Evolutionary conservation across 1,139 yeast species (phyloP).

Genomic region (Casaregolazyma suthepensis): DNA sequence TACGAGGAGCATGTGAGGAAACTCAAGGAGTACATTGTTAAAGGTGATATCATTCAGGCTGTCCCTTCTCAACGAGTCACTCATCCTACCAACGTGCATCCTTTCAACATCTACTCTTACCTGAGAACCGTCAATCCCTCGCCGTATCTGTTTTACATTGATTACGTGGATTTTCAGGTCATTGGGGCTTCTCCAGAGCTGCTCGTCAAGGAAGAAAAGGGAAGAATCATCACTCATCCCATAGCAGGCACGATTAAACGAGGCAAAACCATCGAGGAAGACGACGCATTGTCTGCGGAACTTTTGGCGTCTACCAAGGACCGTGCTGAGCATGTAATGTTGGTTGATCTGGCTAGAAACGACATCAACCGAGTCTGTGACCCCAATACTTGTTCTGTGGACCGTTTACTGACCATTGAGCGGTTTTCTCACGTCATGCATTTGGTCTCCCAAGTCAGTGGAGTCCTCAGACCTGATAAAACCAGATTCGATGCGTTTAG

Average conservation of each 20-base stretch:
- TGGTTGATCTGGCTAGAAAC: conserved; percentile 93
- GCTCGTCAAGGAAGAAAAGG: conserved; percentile 75
- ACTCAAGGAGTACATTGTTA: conserved; percentile 72
- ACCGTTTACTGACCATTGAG: conserved; percentile 80
- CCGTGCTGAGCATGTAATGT: conserved; percentile 96
- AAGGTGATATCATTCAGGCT: conserved; percentile 94
- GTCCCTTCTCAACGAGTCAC: conserved; percentile 97
- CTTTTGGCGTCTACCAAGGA: conserved; percentile 80
- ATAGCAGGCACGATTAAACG: conserved; percentile 94
- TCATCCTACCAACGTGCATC: conserved; percentile 90
- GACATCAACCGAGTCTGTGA: conserved; percentile 93
- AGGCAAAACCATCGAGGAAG: conserved; percentile 88
- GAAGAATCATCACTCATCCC: conserved; percentile 86
- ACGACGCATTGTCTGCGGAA: conserved; percentile 70
- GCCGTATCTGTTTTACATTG: conserved; percentile 91
- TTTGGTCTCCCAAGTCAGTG: conserved; percentile 89
- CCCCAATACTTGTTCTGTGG: conserved; percentile 78
- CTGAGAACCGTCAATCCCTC: conserved; percentile 94
- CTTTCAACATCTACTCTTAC: conserved; percentile 92
- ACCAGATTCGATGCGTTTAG: conserved; percentile 94
- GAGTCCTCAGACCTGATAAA: conserved; percentile 74
- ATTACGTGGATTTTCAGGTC: conserved; percentile 83
- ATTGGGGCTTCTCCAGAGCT: conserved; percentile 98
- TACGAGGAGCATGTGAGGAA: conserved; percentile 74
- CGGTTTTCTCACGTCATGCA: conserved; percentile 98